Evolutionary conservation across 805 yeast genomes (phyloP), one percentile per base, ranked within the genome.

Genomic region (Hanseniaspora occidentalis): DNA sequence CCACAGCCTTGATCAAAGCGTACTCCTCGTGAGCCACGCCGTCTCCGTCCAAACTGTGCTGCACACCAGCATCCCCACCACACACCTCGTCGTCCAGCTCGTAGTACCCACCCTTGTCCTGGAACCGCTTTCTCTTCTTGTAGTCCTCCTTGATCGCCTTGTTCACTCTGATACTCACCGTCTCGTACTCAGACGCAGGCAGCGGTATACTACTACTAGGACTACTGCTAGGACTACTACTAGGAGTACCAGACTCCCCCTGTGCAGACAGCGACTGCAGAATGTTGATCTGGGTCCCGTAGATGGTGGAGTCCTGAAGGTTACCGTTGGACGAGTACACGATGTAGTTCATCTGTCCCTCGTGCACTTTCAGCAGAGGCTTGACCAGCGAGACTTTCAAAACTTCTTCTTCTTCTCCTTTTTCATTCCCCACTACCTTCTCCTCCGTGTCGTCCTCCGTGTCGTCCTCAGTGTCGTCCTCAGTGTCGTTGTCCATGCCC

Each of bases 71-170:
- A 21, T n/a, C 20, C 4, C 20, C 21, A 2, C 3, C 2, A 3
- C 16, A 11, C 11, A 21, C 36, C 1, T 38, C 31, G 10, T 19
- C 24, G 29, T 38, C 27, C 7, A 17, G n/a, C 11, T 33, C 38
- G n/a, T 42, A 42, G 13, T 42, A 42, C 11, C 44, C 44, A 11
- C 44, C 44, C 7, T 38, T 42, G 18, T 42, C 44, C 19, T 42
- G 41, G 10, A 34, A 13, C 8, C 40, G 29, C 16, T 42, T 42
- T 22, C 33, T 37, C 13, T 24, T 36, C n/a, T 37, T 42, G 22
- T 38, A 42, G 3, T 38, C 39, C 8, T 35, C 31, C 21, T 42
- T 42, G 21, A 42, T 38, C 5, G 26, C 35, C 6, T 35, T 42
- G 29, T 42, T 42, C 17, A 42, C 38, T 35, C 37, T 34, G n/a